These are phyloP conservation scores for Pseudocercospora macadamiae DNA, from an alignment of 2,329 filamentous ascomycete species.

Conservation along the genomic window DNA sequence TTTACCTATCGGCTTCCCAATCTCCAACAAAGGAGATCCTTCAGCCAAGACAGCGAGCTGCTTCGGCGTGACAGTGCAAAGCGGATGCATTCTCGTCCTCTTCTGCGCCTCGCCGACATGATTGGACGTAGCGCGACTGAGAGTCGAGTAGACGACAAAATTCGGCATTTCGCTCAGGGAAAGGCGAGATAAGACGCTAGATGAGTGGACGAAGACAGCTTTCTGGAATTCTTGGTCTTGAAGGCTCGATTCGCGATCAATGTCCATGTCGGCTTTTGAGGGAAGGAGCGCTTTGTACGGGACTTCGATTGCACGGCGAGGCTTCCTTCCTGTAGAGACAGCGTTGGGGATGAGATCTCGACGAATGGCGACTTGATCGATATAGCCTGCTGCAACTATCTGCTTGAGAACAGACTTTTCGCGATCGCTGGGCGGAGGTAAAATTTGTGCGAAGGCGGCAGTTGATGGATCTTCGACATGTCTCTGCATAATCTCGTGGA, in stretches of 20 bases:
- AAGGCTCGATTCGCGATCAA: constrained; percentile 31
- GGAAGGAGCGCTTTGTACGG: constrained; percentile 86
- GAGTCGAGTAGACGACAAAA: constrained; percentile 83
- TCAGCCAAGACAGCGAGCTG: constrained; percentile 79
- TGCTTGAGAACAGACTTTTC: constrained; percentile 80
- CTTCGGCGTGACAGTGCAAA: constrained; percentile 75
- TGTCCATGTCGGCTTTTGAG: constrained; percentile 45
- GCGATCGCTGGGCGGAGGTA: constrained; percentile 66
- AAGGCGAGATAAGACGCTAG: constrained; percentile 73
- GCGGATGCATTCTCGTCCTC: constrained; percentile 83
- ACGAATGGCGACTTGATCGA: constrained; percentile 92
- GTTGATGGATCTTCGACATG: constrained; percentile 23
- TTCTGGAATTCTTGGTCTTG: constrained; percentile 57
- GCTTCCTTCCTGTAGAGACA: constrained; percentile 58
- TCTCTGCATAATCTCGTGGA: constrained; percentile 73
- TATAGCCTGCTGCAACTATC: constrained; percentile 87
- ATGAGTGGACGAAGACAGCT: constrained; percentile 85
- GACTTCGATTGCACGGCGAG: constrained; percentile 85
- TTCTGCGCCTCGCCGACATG: constrained; percentile 55
- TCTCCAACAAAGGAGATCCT: constrained; percentile 79
- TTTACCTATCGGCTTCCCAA: constrained; percentile 91
- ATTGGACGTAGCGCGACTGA: constrained; percentile 67
- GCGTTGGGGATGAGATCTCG: constrained; percentile 78
- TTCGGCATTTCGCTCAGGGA: constrained; percentile 76
- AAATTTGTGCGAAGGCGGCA: constrained; percentile 35